Conservation (phyloP, 2,329 filamentous ascomycete genomes). For the Botrytis deweyae region DNA sequence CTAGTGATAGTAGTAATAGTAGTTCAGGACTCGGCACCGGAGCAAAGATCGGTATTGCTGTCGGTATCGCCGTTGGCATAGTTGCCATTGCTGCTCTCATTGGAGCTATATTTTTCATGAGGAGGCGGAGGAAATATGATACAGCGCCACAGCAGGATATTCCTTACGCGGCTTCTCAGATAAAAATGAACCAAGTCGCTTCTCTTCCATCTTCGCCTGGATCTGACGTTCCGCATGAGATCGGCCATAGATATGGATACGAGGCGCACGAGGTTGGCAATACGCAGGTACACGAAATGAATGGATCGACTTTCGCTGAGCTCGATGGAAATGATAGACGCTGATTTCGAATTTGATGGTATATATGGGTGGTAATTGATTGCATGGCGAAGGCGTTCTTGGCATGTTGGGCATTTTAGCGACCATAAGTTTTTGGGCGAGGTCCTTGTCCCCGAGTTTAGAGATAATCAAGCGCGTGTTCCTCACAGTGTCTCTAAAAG, state of each 20-base stretch:
- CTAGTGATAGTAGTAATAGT: background rate
- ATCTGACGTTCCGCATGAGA: background rate
- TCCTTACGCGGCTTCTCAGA: background rate
- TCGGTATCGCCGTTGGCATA: background rate
- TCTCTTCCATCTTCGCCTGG: background rate
- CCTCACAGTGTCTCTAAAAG: too few relatives aligned
- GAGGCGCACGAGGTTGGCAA: background rate
- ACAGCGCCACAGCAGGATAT: background rate
- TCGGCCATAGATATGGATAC: background rate
- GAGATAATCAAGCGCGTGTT: background rate
- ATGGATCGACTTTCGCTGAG: background rate
- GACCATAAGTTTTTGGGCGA: background rate
- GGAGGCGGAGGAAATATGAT: background rate
- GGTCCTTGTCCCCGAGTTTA: background rate
- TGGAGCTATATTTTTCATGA: background rate
- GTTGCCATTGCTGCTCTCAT: background rate
- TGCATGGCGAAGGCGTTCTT: background rate
- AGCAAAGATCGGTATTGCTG: constrained; percentile 1
- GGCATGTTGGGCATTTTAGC: background rate
- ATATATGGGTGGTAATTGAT: background rate
- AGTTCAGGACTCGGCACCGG: background rate
- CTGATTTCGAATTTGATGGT: background rate
- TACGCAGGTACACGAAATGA: background rate
- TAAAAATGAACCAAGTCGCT: background rate
- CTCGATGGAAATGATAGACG: background rate